phyloP scores from a whole-genome alignment of 768 basidiomycete genomes.

The Neoboletus subvelutipes region DNA sequence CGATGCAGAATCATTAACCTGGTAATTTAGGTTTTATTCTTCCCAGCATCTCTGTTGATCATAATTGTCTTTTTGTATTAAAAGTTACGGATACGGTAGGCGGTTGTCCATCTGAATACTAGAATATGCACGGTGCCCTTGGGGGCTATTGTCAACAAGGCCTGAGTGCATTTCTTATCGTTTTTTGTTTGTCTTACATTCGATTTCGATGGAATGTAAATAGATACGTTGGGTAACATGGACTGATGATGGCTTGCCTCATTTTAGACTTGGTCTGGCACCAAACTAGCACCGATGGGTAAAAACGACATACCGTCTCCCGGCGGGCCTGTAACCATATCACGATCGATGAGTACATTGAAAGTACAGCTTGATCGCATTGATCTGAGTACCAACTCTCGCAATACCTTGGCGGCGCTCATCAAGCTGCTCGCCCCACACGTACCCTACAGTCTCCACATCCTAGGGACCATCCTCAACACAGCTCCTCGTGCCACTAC shows the following conservation, averaged over 20 bases:
- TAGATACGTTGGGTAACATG: too few relatives aligned
- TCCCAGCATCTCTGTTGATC: too few relatives aligned
- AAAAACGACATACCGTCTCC: background rate
- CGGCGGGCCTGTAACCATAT: background rate
- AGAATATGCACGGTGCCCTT: background rate
- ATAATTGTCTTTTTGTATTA: too few relatives aligned
- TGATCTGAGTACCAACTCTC: slow-evolving; percentile 7
- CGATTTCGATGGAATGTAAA: background rate
- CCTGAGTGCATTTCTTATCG: background rate
- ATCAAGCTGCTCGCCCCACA: slow-evolving; percentile 14
- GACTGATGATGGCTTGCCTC: background rate
- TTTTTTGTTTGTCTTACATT: background rate
- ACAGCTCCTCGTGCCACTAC: slow-evolving; percentile 11
- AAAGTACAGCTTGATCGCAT: slow-evolving; percentile 8
- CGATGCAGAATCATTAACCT: too few relatives aligned
- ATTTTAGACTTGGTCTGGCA: background rate
- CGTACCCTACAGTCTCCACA: slow-evolving; percentile 11
- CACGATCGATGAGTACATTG: background rate
- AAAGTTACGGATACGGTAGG: too few relatives aligned
- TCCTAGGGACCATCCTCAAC: slow-evolving; percentile 23
- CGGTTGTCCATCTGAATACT: too few relatives aligned
- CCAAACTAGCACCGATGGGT: background rate
- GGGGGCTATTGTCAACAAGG: background rate
- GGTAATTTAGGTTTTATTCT: background rate
- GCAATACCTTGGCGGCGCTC: slow-evolving; percentile 5